Evolutionary conservation across 352 stramenopile species (phyloP).

Genomic region (Phytopythium montanum): DNA sequence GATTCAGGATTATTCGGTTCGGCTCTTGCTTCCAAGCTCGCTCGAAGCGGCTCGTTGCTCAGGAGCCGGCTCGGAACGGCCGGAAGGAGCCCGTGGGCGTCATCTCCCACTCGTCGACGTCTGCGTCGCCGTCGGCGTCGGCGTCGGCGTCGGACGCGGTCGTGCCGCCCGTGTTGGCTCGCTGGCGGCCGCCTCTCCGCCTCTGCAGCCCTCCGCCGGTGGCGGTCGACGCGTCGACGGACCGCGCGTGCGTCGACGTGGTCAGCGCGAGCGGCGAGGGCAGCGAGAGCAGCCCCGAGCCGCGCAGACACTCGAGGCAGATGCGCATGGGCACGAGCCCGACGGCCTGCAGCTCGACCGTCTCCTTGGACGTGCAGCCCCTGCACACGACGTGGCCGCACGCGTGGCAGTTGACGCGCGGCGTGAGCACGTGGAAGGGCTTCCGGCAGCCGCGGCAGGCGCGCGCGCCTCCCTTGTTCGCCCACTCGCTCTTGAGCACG

Average conservation of each 20-base stretch:
- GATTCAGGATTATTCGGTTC: too few relatives aligned
- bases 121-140: too few relatives aligned
- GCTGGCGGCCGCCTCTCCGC: neutral
- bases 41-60: neutral
- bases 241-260: neutral
- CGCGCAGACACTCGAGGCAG: slow-evolving; percentile 30
- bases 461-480: slow-evolving; percentile 21
- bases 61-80: slow-evolving; percentile 16
- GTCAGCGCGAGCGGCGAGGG: slow-evolving; percentile 7
- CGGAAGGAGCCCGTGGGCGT: slow-evolving; percentile 23
- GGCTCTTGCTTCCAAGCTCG: too few relatives aligned
- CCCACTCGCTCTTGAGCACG: slow-evolving; percentile 42
- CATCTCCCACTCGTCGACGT: slow-evolving; percentile 31
- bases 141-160: slow-evolving; percentile 1
- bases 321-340: slow-evolving; percentile 38
- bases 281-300: slow-evolving; percentile 16
- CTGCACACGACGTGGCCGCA: slow-evolving; percentile 35
- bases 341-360: slow-evolving; percentile 32
- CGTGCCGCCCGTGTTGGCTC: slow-evolving; percentile 3
- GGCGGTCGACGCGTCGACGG: neutral
- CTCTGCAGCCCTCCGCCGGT: too few relatives aligned
- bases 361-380: slow-evolving; percentile 31
- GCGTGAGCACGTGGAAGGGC: slow-evolving; percentile 33
- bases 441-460: slow-evolving; percentile 31
- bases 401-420: slow-evolving; percentile 35